These are phyloP conservation scores for Dictyostelium firmibasis DNA, from an alignment of 78 protist genomes.

Conservation along the genomic window DNA sequence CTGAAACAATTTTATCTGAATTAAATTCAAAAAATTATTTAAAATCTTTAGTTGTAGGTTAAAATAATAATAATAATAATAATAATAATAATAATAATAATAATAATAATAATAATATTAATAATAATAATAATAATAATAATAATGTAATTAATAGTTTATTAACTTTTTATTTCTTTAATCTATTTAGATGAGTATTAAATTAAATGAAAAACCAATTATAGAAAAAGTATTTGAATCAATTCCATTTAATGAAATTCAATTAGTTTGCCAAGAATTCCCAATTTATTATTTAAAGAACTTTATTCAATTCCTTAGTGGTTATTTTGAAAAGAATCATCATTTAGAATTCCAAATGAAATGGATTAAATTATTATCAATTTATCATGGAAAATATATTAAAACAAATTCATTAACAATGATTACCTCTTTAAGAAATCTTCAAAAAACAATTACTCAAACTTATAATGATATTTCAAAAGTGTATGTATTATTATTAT, in stretches of 20 bases:
- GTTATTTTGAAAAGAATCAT: conserved; percentile 39
- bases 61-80: neutral
- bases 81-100: neutral
- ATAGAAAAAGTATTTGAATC: conserved; percentile 63
- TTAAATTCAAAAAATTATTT: conserved; percentile 34
- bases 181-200: conserved; percentile 86
- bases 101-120: neutral
- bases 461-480: conserved; percentile 61
- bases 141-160: neutral
- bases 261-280: conserved; percentile 68
- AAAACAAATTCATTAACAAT: conserved; percentile 34
- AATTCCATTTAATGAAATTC: conserved; percentile 73
- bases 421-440: conserved; percentile 61
- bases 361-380: conserved; percentile 74
- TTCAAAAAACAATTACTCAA: conserved; percentile 69
- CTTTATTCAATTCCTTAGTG: conserved; percentile 74
- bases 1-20: conserved; percentile 56
- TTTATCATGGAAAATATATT: conserved; percentile 79
- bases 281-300: conserved; percentile 72
- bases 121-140: too few species aligned
- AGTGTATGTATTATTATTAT: conserved; percentile 39
- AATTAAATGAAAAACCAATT: conserved; percentile 84
- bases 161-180: neutral
- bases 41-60: conserved; percentile 81
- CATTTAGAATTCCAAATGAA: conserved; percentile 86